phyloP scores from a whole-genome alignment of 768 basidiomycete species.

The Psilocybe cyanescens region DNA sequence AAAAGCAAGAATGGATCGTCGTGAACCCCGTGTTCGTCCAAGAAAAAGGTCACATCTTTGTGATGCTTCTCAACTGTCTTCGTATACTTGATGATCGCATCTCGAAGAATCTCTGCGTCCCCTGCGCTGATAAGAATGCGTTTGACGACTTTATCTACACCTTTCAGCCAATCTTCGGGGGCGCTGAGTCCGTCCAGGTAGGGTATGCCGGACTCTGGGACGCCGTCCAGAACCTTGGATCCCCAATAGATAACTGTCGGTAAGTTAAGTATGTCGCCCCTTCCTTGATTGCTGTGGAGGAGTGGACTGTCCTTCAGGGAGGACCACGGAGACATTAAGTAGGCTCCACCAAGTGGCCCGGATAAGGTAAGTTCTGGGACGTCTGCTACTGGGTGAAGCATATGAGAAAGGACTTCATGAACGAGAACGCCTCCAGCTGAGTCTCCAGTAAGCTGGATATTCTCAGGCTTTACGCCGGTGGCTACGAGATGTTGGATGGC shows the following conservation, averaged over 20 bases:
- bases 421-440: conserved; percentile 43
- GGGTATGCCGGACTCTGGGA: conserved; percentile 12
- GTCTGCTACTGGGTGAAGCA: conserved; percentile 36
- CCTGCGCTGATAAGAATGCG: conserved; percentile 32
- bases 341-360: conserved; percentile 32
- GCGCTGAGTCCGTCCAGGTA: conserved; percentile 29
- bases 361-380: conserved; percentile 27
- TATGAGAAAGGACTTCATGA: conserved; percentile 39
- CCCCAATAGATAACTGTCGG: conserved; percentile 18
- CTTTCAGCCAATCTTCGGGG: conserved; percentile 30
- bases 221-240: conserved; percentile 14
- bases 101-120: conserved; percentile 26
- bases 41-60: conserved; percentile 14
- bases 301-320: conserved; percentile 24
- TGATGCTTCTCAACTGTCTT: conserved; percentile 15
- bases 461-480: conserved; percentile 30
- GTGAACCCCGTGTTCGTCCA: conserved; percentile 23
- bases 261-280: conserved; percentile 22
- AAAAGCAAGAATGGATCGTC: conserved; percentile 22
- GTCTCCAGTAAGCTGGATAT: conserved; percentile 39
- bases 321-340: conserved; percentile 46
- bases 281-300: conserved; percentile 13
- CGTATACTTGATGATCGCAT: conserved; percentile 27
- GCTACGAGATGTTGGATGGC: conserved; percentile 36
- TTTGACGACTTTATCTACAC: conserved; percentile 24